Evolutionary conservation across 2,329 filamentous ascomycete genomes (phyloP), one percentile per base, ranked within the genome.

Genomic region (Exophiala sideris): DNA sequence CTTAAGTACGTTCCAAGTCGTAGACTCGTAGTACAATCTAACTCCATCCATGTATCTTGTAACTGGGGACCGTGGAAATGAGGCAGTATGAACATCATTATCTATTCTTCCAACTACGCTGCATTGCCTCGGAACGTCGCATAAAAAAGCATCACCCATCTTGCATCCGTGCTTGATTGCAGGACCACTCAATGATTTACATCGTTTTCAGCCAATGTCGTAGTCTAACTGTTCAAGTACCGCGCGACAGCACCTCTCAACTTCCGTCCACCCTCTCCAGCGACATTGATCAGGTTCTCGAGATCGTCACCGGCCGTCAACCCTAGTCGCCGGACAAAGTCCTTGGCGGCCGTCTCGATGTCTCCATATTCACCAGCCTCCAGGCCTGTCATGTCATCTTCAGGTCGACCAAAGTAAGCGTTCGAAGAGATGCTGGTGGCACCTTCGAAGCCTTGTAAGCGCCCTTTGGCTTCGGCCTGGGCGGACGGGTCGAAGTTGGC

Each of bases 241-340:
- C 66, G 74, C 56, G 75, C 72, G 58, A 78, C 76, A 57, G 75
- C 75, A 54, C 74, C 90, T 76, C 96, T 91, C 67, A 97, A 78
- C 72, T 85, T 87, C 44, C 80, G 83, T 11, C 91, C 91, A 39
- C 91, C 92, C 66, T 96, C 91, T 29, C 92, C 94, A 3, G 96
- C 76, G 59, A 90, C 80, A 63, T 85, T 84, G 20, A 86, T 87
- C 64, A 97, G 72, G 71, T 96, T 96, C 71, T 99, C 94, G 52
- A 99, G 75, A 71, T 99, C 94, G 68, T 99, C 94, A 52, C 91
- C 91, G 20, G 94, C 92, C 3, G 92, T 97, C 64, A 96, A 88
- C 46, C 94, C 94, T 68, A 97, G 96, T 68, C 89, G 91, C 67
- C 94, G 85, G 32, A 97, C 86, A 73, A 97, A 95, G 72, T 99